Percentiles rank a stretch among this genome's conserved stretches.
Evolutionary conservation across 306 rosid genomes (phyloP).

Genomic region (Cucumis hystrix): DNA sequence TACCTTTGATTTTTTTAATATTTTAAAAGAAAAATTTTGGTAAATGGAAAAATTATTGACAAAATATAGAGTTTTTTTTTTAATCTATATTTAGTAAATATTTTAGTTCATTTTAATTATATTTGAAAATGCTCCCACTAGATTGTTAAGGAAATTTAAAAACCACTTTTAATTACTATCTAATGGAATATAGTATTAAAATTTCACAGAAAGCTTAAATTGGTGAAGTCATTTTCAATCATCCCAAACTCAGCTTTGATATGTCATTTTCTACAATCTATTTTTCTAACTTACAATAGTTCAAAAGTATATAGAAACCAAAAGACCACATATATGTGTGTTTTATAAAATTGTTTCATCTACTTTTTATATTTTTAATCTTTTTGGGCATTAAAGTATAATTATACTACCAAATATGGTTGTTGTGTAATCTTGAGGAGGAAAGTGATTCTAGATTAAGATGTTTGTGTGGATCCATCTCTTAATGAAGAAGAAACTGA

Average conservation of each 20-base stretch:
- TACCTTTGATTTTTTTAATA: too few relatives aligned
- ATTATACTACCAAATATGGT: background rate
- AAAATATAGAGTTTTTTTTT: too few relatives aligned
- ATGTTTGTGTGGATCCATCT: background rate
- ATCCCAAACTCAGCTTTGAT: background rate
- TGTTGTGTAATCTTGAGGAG: background rate
- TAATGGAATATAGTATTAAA: background rate
- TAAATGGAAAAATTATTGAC: too few relatives aligned
- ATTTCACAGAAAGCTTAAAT: background rate
- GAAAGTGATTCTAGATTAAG: background rate
- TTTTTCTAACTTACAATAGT: background rate
- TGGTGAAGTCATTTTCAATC: background rate
- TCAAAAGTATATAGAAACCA: background rate
- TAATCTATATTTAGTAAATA: too few relatives aligned
- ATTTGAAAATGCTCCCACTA: too few relatives aligned
- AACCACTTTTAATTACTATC: too few relatives aligned
- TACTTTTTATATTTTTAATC: background rate
- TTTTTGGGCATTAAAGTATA: background rate
- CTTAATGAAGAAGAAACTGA: conserved; percentile 3
- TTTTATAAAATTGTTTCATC: background rate
- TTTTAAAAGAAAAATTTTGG: too few relatives aligned
- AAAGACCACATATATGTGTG: background rate
- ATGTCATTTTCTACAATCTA: background rate
- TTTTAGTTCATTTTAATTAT: too few relatives aligned
- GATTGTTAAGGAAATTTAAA: too few relatives aligned